A percentile compares a stretch with the other conserved stretches of the same genome.
Evolutionary conservation across 2,329 filamentous ascomycete species (phyloP).

Genomic region (Microcyclospora pomicola): DNA sequence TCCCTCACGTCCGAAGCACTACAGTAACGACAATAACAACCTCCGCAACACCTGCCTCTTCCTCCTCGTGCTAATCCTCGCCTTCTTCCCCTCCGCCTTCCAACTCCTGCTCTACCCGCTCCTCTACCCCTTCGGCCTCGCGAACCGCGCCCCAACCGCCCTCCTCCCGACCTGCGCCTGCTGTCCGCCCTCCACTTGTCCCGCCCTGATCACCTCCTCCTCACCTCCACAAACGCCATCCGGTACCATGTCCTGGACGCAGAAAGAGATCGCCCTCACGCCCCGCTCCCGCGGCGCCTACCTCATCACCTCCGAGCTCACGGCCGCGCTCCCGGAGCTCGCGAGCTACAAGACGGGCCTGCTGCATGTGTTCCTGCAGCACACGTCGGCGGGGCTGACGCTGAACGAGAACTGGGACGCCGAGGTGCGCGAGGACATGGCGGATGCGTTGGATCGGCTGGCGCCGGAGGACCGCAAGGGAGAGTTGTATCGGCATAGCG

Average conservation of each 20-base stretch:
- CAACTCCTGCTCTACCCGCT: slow-evolving; percentile 25
- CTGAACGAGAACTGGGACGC: slow-evolving; percentile 85
- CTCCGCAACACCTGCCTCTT: slow-evolving; percentile 31
- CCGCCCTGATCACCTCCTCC: slow-evolving; percentile 10
- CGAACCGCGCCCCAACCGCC: slow-evolving; percentile 6
- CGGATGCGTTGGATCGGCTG: slow-evolving; percentile 79
- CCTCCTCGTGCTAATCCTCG: slow-evolving; percentile 34
- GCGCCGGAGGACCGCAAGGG: slow-evolving; percentile 59
- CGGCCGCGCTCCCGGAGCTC: slow-evolving; percentile 63
- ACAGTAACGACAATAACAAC: slow-evolving; percentile 13
- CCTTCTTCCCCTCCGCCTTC: slow-evolving; percentile 37
- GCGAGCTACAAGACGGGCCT: slow-evolving; percentile 70
- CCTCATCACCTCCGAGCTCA: slow-evolving; percentile 68
- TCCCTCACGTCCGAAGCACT: neutral
- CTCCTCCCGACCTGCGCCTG: slow-evolving; percentile 18
- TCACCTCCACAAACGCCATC: slow-evolving; percentile 8
- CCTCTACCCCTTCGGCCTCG: slow-evolving; percentile 19
- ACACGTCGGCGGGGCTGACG: slow-evolving; percentile 80
- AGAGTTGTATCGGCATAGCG: slow-evolving; percentile 69
- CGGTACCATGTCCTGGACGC: slow-evolving; percentile 50
- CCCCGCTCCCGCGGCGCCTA: slow-evolving; percentile 69
- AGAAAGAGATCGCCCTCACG: slow-evolving; percentile 73
- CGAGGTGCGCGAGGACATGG: slow-evolving; percentile 83
- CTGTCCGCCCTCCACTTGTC: slow-evolving; percentile 19
- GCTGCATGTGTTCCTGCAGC: slow-evolving; percentile 84